Evolutionary conservation across 306 rosid species (phyloP), one percentile per base, ranked within the genome.

Genomic region (Rosa chinensis): DNA sequence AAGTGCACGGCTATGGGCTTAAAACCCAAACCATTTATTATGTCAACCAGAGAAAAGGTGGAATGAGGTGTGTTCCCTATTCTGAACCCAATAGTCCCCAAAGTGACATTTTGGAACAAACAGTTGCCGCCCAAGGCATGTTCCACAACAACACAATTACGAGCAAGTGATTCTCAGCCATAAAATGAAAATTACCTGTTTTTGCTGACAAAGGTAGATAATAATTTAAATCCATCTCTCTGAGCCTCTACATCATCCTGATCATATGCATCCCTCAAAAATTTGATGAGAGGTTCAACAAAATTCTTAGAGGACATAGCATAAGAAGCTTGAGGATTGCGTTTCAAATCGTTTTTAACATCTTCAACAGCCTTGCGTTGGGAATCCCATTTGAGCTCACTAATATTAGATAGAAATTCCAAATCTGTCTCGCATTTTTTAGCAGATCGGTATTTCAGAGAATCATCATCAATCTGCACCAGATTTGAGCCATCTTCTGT

Each of bases 341-440:
- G 52, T 75, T 81, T 82, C 83, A 87, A 81, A 80, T 50, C 39
- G 70, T 68, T 78, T 76, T 86, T 86, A 82, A 96, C 82, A 68
- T 93, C 90, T 82, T 89, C 92, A 62, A 96, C 79, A 81, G 74
- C 86, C 84, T 90, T 82, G 85, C 94, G 88, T 76, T 86, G 92
- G 61, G 91, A 83, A 77, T 88, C 87, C 98, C 98, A 96, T 42
- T 82, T 76, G 84, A 93, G 93, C 73, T 86, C 93, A 73, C 70
- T 74, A 32, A 93, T 90, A 40, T 78, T 82, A 78, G 89, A 91
- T 77, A 85, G 85, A 84, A 83, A 84, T 80, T 84, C 87, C 56
- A 75, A 72, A 84, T 85, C 85, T 21, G 78, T 47, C 66, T 85
- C 93, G 25, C 32, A 40, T 6, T 84, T 67, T 77, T 72, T 82